Conservation (phyloP, 306 rosid genomes). For the Rosa multiflora region DNA sequence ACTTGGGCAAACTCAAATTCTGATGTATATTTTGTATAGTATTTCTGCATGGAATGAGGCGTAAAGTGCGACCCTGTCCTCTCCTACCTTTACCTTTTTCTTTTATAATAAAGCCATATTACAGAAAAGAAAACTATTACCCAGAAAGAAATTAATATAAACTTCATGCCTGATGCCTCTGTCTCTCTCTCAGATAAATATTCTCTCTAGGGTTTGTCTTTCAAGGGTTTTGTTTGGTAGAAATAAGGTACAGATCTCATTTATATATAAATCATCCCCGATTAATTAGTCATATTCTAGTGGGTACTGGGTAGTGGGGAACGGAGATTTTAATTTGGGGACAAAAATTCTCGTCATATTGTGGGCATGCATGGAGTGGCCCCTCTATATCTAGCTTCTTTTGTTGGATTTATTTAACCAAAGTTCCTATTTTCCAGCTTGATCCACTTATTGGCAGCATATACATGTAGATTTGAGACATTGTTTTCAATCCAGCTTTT, state of each 20-base stretch:
- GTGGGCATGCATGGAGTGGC: conserved; percentile 31
- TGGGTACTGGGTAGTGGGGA: conserved; percentile 27
- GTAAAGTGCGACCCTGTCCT: conserved; percentile 58
- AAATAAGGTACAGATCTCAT: neutral
- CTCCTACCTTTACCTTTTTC: conserved; percentile 32
- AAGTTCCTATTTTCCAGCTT: conserved; percentile 18
- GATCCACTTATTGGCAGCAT: conserved; percentile 25
- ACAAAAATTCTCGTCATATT: conserved; percentile 44
- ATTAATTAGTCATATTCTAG: neutral
- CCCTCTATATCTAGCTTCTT: conserved; percentile 25
- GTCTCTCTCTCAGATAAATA: conserved; percentile 16
- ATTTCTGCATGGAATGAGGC: conserved; percentile 42
- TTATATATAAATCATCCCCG: neutral
- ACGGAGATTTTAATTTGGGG: conserved; percentile 24
- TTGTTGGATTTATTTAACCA: conserved; percentile 27
- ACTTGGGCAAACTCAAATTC: neutral
- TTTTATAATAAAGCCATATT: conserved; percentile 13
- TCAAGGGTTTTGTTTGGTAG: conserved; percentile 28
- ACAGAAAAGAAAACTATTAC: conserved; percentile 12
- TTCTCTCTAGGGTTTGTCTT: conserved; percentile 46
- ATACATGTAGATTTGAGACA: conserved; percentile 18
- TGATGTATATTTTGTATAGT: neutral
- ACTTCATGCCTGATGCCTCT: conserved; percentile 16
- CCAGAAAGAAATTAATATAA: conserved; percentile 15
- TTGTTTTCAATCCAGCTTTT: conserved; percentile 39